These are phyloP conservation scores for Russula sp. DNA, from an alignment of 768 basidiomycete species.

Conservation along the genomic window DNA sequence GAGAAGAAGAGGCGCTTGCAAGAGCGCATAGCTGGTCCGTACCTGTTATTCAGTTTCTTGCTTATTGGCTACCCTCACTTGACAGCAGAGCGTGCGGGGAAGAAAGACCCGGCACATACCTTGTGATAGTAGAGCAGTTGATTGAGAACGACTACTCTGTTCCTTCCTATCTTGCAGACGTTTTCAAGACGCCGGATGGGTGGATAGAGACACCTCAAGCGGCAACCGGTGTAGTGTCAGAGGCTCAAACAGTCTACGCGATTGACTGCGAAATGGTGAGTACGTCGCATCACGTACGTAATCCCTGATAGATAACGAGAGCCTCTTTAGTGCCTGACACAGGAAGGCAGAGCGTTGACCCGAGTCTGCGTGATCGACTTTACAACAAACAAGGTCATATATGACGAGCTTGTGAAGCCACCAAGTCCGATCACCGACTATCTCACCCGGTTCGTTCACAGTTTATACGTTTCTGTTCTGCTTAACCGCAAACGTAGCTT, in stretches of 20 bases:
- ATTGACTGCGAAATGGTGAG: constrained; percentile 97
- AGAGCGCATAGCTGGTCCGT: constrained; percentile 37
- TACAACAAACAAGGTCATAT: not conserved
- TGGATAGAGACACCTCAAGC: constrained; percentile 80
- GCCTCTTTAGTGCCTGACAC: too few species aligned
- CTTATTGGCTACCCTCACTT: not conserved
- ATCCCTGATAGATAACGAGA: too few species aligned
- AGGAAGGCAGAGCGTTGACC: too few species aligned
- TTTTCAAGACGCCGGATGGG: constrained; percentile 55
- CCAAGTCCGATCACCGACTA: constrained; percentile 82
- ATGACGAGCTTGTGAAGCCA: constrained; percentile 85
- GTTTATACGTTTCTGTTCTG: not conserved
- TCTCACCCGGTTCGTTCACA: constrained; percentile 63
- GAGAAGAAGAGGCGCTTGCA: constrained; percentile 62
- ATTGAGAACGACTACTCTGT: constrained; percentile 90
- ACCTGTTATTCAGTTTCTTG: not conserved
- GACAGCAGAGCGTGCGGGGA: constrained; percentile 53
- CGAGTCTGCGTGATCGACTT: too few species aligned
- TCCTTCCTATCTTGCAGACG: constrained; percentile 76
- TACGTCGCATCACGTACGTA: not conserved
- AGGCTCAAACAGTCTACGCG: constrained; percentile 56
- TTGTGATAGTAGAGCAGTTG: constrained; percentile 81
- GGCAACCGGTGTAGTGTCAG: constrained; percentile 28
- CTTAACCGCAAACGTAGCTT: constrained; percentile 45
- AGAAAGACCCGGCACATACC: constrained; percentile 64